Base-by-base conservation (phyloP, 441 rosid genomes). In the Jatropha podagrica region DNA sequence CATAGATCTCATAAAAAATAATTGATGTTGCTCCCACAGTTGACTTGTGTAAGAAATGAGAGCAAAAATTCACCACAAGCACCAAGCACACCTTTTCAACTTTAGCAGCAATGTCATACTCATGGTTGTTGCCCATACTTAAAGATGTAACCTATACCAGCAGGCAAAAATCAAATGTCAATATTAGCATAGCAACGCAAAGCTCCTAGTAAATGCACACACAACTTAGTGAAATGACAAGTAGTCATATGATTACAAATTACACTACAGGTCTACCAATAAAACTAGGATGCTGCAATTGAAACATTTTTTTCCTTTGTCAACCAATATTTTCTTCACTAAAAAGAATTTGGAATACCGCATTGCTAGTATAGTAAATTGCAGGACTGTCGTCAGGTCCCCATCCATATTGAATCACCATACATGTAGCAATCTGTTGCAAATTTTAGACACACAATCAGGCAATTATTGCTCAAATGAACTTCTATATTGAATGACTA, bases 321-420 rank as follows among this genome's bases (percentile, higher is more conserved):
- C 52, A 42, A 76, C 49, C 18, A 69, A 58, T 62, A 78, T 72
- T 38, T 37, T 66, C 40, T 51, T 37, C 61, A n/a, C 6, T 55
- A 12, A 37, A 51, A 81, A 59, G 78, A 80, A 79, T 63, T 73
- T 70, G 55, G 44, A 71, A 77, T 93, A 95, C 99, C 93, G 96
- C 95, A 52, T 85, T 87, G 74, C 79, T 86, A 55, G 89, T 88
- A 68, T 88, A 89, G 89, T 92, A 91, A 63, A 93, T 84, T 58
- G 96, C 98, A 60, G 97, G 95, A 85, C 91, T 93, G 80, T 93
- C 98, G 81, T 95, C 97, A 32, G 99, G 98, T 40, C 98, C 99
- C 99, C 99, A 95, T 11, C 98, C 99, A 79, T 92, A 95, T 75
- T 93, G 96, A 85, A 93, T 90, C 83, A 95, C 98, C 99, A 95